Evolutionary conservation across 345 rosid genomes (phyloP), one percentile per base, ranked within the genome.

Genomic region (Geranium brycei): DNA sequence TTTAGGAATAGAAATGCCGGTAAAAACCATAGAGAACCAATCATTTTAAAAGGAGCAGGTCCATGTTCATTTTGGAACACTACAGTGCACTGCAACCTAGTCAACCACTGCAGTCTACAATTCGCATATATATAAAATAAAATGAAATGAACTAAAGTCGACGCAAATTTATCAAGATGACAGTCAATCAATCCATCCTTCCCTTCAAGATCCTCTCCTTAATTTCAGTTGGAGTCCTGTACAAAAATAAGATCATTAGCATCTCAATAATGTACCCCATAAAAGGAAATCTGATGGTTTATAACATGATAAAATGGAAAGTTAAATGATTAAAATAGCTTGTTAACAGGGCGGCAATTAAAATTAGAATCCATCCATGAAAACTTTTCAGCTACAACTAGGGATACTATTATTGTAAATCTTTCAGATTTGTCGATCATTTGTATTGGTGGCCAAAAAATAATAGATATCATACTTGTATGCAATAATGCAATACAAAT

Each of bases 201-300:
- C 99, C 99, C 80, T 93, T 93, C 71, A 93, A 81, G 75, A 88
- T 88, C 73, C 81, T 75, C 73, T 93, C 96, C 72, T 69, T 86
- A 61, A 86, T 73, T 78, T 90, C 99, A 0, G 91, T 81, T 3
- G 97, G 92, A 32, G 97, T 88, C 17, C 97, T 93, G 91, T 73
- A 82, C 28, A 38, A 12, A 3, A 2, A 11, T 38, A 3, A 16
- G 23, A 1, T 23, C 0, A 55, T 4, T 19, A 4, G 10, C 32
- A 47, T 51, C 28, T 6, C 19, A 40, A 18, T 40, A 28, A 19
- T 8, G 53, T 61, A 23, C 28, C 28, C 28, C 28, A 0, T 23
- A 23, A 23, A 23, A 23, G 28, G 2, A 59, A 18, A 11, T 14
- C 13, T 1, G 53, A 47, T 13, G 53, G 28, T 23, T 6, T 47